These are phyloP conservation scores for Russula griseocarnosa DNA, from an alignment of 768 basidiomycete species.

Conservation along the genomic window DNA sequence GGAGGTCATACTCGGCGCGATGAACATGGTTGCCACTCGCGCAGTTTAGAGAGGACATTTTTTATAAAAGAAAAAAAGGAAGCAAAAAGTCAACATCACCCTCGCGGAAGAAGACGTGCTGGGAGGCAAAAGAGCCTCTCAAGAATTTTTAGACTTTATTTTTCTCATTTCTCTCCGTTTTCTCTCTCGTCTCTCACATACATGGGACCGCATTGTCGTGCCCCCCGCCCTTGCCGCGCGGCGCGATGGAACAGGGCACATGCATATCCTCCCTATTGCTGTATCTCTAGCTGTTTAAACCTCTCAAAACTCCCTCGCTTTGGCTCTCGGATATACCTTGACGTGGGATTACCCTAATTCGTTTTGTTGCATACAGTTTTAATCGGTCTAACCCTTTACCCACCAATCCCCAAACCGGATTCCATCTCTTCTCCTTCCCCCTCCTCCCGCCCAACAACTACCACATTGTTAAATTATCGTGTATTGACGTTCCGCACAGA, in stretches of 20 bases:
- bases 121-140: background rate
- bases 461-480: constrained; percentile 24
- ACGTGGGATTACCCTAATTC: constrained; percentile 19
- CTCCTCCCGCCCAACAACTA: background rate
- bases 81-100: background rate
- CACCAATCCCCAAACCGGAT: background rate
- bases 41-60: constrained; percentile 9
- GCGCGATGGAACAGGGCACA: constrained; percentile 23
- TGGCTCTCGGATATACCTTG: constrained; percentile 18
- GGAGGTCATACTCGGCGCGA: constrained; percentile 59
- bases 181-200: background rate
- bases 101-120: background rate
- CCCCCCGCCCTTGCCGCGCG: constrained; percentile 20
- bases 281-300: constrained; percentile 25
- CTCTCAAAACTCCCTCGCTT: background rate
- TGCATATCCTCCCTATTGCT: constrained; percentile 17
- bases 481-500: constrained; percentile 20
- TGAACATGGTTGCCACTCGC: constrained; percentile 37
- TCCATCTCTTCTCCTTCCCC: background rate
- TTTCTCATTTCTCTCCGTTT: background rate
- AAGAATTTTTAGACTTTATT: background rate
- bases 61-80: background rate
- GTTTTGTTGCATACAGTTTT: constrained; percentile 6
- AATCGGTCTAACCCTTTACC: constrained; percentile 4
- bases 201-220: constrained; percentile 21